Evolutionary conservation across 2,329 filamentous ascomycete species (phyloP).

Genomic region (Orbilia ellipsospora): DNA sequence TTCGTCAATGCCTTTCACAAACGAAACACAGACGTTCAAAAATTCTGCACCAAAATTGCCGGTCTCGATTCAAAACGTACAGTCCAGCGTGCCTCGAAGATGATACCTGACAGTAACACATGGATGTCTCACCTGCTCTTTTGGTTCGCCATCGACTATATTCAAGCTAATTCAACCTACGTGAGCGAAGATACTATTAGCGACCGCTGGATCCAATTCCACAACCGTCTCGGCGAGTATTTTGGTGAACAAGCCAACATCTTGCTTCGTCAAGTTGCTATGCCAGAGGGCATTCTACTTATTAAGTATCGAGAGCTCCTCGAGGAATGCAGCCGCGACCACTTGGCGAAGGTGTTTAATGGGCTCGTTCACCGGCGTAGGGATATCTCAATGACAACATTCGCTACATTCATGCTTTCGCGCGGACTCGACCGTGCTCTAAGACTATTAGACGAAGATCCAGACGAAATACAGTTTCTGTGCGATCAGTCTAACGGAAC

Average conservation of each 20-base stretch:
- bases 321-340: neutral
- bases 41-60: constrained; percentile 7
- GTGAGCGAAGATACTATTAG: neutral
- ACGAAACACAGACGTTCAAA: constrained; percentile 7
- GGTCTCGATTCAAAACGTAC: neutral
- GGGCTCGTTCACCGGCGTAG: neutral
- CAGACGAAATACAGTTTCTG: constrained; percentile 5
- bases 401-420: constrained; percentile 10
- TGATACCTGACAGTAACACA: neutral
- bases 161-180: neutral
- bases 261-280: neutral
- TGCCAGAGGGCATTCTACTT: neutral
- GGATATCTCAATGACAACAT: neutral
- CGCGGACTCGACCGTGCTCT: constrained; percentile 21
- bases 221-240: neutral
- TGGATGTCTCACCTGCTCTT: constrained; percentile 20
- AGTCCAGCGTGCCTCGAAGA: neutral
- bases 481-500: neutral
- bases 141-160: constrained; percentile 31
- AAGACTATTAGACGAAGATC: neutral
- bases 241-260: constrained; percentile 9
- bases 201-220: constrained; percentile 16
- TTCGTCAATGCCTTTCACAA: constrained; percentile 9
- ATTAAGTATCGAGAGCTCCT: constrained; percentile 15
- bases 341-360: neutral